Conservation (phyloP, 2,329 filamentous ascomycete species). For the Emericellopsis cladophorae region DNA sequence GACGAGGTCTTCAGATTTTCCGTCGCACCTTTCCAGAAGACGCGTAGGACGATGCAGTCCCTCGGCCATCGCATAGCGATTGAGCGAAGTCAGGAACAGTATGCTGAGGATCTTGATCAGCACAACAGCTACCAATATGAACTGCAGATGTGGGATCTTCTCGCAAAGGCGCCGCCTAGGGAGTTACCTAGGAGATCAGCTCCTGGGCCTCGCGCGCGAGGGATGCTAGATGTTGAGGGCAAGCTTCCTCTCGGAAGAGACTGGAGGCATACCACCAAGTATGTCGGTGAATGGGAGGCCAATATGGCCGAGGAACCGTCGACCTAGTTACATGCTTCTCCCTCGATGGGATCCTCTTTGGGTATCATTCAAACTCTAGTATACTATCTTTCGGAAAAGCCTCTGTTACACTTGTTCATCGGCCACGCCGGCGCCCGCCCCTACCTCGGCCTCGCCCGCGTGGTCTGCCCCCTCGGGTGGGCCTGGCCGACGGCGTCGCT, state of each 20-base stretch:
- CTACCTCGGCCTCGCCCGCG: conserved; percentile 1
- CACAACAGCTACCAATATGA: conserved; percentile 27
- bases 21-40: conserved; percentile 23
- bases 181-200: conserved; percentile 16
- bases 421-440: conserved; percentile 1
- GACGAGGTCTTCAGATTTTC: conserved; percentile 29
- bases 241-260: conserved; percentile 20
- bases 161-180: conserved; percentile 24
- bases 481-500: not conserved
- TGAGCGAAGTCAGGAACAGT: conserved; percentile 28
- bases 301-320: not conserved
- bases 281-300: conserved; percentile 29
- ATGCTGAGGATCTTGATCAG: conserved; percentile 29
- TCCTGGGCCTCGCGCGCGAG: conserved; percentile 13
- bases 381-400: not conserved
- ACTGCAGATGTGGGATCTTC: conserved; percentile 28
- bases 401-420: too few species aligned
- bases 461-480: conserved; percentile 1
- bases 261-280: conserved; percentile 25
- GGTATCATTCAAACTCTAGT: not conserved
- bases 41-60: conserved; percentile 18
- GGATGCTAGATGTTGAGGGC: conserved; percentile 18
- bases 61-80: conserved; percentile 23
- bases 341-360: not conserved
- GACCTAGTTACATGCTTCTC: not conserved